A percentile compares a stretch with the other conserved stretches of the same genome.
phyloP scores from a whole-genome alignment of 2,329 filamentous ascomycete species.

The Botrytis fragariae region DNA sequence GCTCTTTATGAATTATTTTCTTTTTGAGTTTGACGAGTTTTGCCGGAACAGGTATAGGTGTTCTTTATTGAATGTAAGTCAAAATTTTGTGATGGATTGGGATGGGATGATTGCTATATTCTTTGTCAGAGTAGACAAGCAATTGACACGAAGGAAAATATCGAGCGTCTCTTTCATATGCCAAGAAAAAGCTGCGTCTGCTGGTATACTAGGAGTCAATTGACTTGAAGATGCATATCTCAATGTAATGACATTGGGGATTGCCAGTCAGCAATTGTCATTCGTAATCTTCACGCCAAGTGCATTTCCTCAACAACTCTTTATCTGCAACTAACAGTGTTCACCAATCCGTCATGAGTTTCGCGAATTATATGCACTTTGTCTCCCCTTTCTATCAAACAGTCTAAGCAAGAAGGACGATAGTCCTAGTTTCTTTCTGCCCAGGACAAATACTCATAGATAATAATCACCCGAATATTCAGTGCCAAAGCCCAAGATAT shows the following conservation, averaged over 20 bases:
- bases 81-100: not conserved
- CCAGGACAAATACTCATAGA: not conserved
- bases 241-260: not conserved
- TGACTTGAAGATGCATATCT: not conserved
- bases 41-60: slow-evolving; percentile 7
- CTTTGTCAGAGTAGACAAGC: not conserved
- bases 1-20: not conserved
- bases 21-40: not conserved
- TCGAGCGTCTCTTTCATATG: not conserved
- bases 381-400: not conserved
- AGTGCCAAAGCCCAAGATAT: not conserved
- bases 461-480: not conserved
- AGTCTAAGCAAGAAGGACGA: not conserved
- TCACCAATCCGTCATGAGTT: not conserved
- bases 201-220: not conserved
- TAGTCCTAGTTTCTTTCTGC: not conserved
- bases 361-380: not conserved
- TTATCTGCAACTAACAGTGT: not conserved
- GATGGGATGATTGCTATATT: not conserved
- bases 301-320: no score
- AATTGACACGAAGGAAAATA: not conserved
- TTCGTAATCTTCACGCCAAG: no score
- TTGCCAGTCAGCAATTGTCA: not conserved
- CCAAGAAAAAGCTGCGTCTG: not conserved
- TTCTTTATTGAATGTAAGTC: not conserved